Percentiles rank a stretch among this genome's conserved stretches.
These are phyloP conservation scores for Nevesoporus exiguus DNA, from an alignment of 768 basidiomycete genomes.

Conservation along the genomic window DNA sequence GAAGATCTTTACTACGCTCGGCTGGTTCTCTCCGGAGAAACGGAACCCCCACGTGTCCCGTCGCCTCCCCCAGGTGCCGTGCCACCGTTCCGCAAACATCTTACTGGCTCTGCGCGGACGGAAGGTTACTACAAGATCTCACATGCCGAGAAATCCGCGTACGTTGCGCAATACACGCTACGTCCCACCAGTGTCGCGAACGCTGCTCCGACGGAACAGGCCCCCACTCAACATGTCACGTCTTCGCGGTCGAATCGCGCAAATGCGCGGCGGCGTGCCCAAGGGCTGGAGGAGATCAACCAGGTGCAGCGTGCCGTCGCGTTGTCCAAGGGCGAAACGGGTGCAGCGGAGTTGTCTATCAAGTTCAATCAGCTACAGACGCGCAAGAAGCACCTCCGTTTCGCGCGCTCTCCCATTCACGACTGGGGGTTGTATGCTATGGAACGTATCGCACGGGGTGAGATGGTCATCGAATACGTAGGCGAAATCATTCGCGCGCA, in stretches of 20 bases:
- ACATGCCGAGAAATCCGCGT: constrained; percentile 84
- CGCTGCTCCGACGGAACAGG: constrained; percentile 38
- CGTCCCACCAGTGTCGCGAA: constrained; percentile 49
- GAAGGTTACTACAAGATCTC: constrained; percentile 97
- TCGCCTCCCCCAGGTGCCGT: constrained; percentile 40
- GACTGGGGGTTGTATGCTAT: constrained; percentile 98
- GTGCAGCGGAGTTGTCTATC: constrained; percentile 69
- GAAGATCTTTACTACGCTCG: constrained; percentile 84
- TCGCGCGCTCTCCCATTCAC: constrained; percentile 93
- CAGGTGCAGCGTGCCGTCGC: constrained; percentile 80
- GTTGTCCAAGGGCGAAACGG: constrained; percentile 70
- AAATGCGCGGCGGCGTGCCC: constrained; percentile 85
- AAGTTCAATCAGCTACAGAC: constrained; percentile 99
- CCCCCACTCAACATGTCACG: constrained; percentile 53
- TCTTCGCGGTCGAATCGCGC: constrained; percentile 90
- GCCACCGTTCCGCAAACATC: constrained; percentile 66
- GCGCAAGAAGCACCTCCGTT: constrained; percentile 95
- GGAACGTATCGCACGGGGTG: constrained; percentile 89
- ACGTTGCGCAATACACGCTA: constrained; percentile 84
- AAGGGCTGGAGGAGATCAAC: constrained; percentile 93
- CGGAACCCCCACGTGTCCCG: constrained; percentile 21
- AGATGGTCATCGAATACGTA: constrained; percentile 99
- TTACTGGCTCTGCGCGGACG: constrained; percentile 85
- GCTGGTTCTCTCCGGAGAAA: constrained; percentile 27
- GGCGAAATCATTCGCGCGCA: constrained; percentile 95